A percentile compares a stretch with the other conserved stretches of the same genome.
phyloP scores from a whole-genome alignment of 176 grass and related monocot species.

The Pontederia crassipes region DNA sequence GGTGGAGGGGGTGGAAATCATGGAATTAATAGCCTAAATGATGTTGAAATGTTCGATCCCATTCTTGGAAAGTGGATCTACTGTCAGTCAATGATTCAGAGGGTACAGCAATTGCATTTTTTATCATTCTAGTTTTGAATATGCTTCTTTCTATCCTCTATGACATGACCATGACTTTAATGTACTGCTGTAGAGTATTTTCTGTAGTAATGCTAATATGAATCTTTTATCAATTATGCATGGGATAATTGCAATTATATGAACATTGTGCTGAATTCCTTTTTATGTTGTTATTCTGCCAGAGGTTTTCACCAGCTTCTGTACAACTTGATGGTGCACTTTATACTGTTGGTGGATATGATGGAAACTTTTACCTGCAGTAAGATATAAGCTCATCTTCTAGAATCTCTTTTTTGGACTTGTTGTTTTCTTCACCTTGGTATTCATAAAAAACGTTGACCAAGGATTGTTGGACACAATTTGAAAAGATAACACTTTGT shows the following conservation, averaged over 20 bases:
- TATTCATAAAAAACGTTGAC: no score
- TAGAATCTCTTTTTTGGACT: no score
- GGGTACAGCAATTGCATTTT: slow-evolving; percentile 22
- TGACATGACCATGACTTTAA: no score
- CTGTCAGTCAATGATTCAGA: slow-evolving; percentile 41
- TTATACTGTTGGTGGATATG: slow-evolving; percentile 67
- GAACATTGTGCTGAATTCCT: neutral
- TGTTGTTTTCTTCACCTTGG: no score
- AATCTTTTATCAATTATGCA: no score
- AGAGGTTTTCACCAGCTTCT: slow-evolving; percentile 65
- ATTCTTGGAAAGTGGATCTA: slow-evolving; percentile 56
- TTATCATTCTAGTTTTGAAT: no score
- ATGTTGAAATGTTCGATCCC: slow-evolving; percentile 90
- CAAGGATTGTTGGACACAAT: no score
- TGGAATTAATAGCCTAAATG: slow-evolving; percentile 35
- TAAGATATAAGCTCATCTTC: slow-evolving; percentile 19
- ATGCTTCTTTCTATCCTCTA: no score
- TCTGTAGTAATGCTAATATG: no score
- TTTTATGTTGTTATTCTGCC: slow-evolving; percentile 18
- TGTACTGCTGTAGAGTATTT: no score
- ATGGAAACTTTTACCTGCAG: slow-evolving; percentile 57
- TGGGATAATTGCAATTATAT: neutral
- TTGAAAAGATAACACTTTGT: no score
- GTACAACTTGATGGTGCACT: slow-evolving; percentile 38
- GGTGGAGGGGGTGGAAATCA: slow-evolving; percentile 91